phyloP scores from a whole-genome alignment of 306 rosid genomes.

The Cicer judaicum region DNA sequence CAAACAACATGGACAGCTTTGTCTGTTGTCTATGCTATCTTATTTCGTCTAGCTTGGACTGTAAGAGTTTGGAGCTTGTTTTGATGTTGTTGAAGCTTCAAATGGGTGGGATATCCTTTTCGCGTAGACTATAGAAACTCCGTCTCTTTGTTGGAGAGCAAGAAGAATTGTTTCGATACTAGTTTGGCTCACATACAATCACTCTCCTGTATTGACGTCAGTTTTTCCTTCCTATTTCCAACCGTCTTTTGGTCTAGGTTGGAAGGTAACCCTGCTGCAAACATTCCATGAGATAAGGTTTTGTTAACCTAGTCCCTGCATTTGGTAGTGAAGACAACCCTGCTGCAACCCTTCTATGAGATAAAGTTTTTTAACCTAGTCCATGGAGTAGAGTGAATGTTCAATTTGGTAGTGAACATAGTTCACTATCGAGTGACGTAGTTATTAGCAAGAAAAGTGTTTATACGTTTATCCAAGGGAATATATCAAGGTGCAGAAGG shows the following conservation, averaged over 20 bases:
- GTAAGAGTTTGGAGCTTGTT: slow-evolving; percentile 27
- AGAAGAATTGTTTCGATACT: slow-evolving; percentile 11
- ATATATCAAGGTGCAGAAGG: slow-evolving; percentile 39
- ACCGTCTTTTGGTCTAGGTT: slow-evolving; percentile 31
- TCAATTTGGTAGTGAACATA: slow-evolving; percentile 20
- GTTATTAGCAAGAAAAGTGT: slow-evolving; percentile 22
- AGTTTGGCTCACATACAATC: slow-evolving; percentile 6
- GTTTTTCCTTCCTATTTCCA: slow-evolving; percentile 21
- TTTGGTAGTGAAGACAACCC: slow-evolving; percentile 28
- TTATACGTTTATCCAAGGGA: slow-evolving; percentile 37
- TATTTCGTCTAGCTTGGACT: background rate
- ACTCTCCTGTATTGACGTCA: background rate
- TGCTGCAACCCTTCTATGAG: background rate
- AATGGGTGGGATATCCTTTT: slow-evolving; percentile 5
- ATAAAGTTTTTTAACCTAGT: slow-evolving; percentile 16
- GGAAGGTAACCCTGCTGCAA: slow-evolving; percentile 29
- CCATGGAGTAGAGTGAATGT: slow-evolving; percentile 34
- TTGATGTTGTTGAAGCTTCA: slow-evolving; percentile 13
- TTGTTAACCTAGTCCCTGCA: slow-evolving; percentile 27
- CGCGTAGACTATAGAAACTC: slow-evolving; percentile 16
- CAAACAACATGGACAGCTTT: background rate
- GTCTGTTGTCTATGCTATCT: background rate
- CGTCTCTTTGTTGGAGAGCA: background rate
- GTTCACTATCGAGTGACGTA: slow-evolving; percentile 27
- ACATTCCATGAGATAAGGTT: background rate